Percentiles rank a stretch among this genome's conserved stretches.
Conservation (phyloP, 2,329 filamentous ascomycete genomes). For the Aureobasidium zeae region DNA sequence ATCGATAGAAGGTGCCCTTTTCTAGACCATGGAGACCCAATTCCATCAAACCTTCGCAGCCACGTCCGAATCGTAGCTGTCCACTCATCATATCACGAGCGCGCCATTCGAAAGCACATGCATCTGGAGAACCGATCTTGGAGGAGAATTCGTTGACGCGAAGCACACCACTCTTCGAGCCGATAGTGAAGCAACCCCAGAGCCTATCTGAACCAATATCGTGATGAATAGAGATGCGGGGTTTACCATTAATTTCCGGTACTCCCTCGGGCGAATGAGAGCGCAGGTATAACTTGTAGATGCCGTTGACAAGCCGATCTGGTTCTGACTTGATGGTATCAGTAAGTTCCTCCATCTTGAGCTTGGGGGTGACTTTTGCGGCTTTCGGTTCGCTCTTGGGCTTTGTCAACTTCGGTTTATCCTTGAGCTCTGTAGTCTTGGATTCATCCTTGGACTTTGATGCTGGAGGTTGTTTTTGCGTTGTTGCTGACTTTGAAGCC, state of each 20-base stretch:
- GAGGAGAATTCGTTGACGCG: slow-evolving; percentile 27
- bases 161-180: slow-evolving; percentile 36
- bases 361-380: slow-evolving; percentile 16
- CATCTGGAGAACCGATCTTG: slow-evolving; percentile 16
- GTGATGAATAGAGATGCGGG: slow-evolving; percentile 15
- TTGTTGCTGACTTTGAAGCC: not conserved
- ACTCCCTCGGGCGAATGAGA: slow-evolving; percentile 18
- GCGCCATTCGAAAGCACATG: slow-evolving; percentile 25
- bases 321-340: not conserved
- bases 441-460: not conserved
- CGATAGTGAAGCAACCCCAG: slow-evolving; percentile 42
- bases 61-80: slow-evolving; percentile 26
- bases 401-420: slow-evolving; percentile 2
- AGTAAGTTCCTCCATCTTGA: slow-evolving; percentile 1
- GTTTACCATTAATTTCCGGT: slow-evolving; percentile 20
- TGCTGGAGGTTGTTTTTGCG: not conserved
- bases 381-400: slow-evolving; percentile 15
- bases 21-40: slow-evolving; percentile 20
- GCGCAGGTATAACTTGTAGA: slow-evolving; percentile 15
- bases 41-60: slow-evolving; percentile 28
- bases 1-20: not conserved
- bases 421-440: not conserved
- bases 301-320: slow-evolving; percentile 4
- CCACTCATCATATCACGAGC: slow-evolving; percentile 24
- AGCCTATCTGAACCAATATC: slow-evolving; percentile 29